phyloP scores from a whole-genome alignment of 2,329 filamentous ascomycete species.

The Nectriaceae sp. region DNA sequence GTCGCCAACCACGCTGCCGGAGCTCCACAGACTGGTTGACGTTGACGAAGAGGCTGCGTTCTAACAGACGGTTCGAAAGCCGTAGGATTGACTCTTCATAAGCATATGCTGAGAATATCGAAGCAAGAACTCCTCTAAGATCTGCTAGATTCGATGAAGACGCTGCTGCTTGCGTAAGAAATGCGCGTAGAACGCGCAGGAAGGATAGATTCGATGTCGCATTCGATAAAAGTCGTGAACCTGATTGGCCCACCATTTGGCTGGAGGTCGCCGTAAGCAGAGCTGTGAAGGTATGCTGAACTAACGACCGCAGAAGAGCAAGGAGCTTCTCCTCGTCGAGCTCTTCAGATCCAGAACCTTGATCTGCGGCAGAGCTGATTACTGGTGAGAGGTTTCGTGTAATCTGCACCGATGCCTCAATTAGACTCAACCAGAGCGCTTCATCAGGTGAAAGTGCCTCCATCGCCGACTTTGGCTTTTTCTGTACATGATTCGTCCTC shows the following conservation, averaged over 20 bases:
- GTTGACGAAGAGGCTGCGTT: conserved; percentile 84
- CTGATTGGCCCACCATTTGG: conserved; percentile 35
- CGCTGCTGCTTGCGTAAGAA: conserved; percentile 78
- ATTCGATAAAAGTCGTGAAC: conserved; percentile 38
- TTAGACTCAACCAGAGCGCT: conserved; percentile 60
- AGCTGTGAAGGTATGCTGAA: conserved; percentile 89
- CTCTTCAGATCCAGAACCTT: conserved; percentile 26
- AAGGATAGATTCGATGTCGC: conserved; percentile 71
- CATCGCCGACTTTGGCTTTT: conserved; percentile 47
- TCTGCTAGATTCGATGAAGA: conserved; percentile 86
- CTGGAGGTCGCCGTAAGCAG: conserved; percentile 75
- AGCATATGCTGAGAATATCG: conserved; percentile 92
- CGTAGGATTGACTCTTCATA: conserved; percentile 90
- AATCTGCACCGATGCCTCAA: conserved; percentile 62
- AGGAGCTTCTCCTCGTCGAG: conserved; percentile 64
- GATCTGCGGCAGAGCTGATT: conserved; percentile 41
- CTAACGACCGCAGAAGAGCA: conserved; percentile 70
- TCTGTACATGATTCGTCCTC: conserved; percentile 46
- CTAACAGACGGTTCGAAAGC: conserved; percentile 83
- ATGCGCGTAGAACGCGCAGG: conserved; percentile 83
- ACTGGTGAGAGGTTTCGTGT: conserved; percentile 64
- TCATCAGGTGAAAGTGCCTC: conserved; percentile 56
- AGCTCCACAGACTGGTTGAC: conserved; percentile 74
- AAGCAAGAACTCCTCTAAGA: conserved; percentile 78
- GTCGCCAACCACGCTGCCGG: conserved; percentile 85